Percentiles rank a stretch among this genome's conserved stretches.
phyloP scores from a whole-genome alignment of 768 basidiomycete species.

The Podaxis sp. region DNA sequence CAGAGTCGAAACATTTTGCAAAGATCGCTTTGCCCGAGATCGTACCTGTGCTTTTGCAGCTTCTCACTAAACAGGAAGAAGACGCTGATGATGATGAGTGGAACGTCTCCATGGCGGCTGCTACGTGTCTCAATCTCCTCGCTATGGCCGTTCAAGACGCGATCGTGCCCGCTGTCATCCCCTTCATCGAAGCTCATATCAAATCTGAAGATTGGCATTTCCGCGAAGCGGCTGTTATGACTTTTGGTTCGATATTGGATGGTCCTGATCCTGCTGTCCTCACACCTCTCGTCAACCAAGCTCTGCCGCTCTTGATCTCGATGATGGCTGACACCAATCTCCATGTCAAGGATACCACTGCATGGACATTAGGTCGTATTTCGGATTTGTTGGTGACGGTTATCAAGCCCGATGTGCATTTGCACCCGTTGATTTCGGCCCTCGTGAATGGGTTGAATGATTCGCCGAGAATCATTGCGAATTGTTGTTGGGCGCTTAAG shows the following conservation, averaged over 20 bases:
- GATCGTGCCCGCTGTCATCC: constrained; percentile 91
- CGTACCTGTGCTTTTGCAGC: constrained; percentile 83
- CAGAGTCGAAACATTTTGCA: constrained; percentile 88
- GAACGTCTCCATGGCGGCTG: constrained; percentile 97
- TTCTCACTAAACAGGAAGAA: constrained; percentile 92
- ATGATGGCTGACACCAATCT: constrained; percentile 89
- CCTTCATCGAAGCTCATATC: constrained; percentile 98
- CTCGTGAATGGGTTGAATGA: constrained; percentile 81
- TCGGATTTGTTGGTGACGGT: constrained; percentile 84
- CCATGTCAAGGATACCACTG: constrained; percentile 94
- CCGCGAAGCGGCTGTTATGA: constrained; percentile 97
- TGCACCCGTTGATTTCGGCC: constrained; percentile 80
- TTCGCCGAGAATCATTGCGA: constrained; percentile 82
- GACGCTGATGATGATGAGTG: constrained; percentile 98
- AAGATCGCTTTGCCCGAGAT: constrained; percentile 95
- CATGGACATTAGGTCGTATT: constrained; percentile 96
- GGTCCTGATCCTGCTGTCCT: constrained; percentile 90
- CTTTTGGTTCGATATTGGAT: constrained; percentile 96
- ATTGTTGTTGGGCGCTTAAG: constrained; percentile 97
- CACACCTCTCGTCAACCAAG: constrained; percentile 89
- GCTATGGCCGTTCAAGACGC: constrained; percentile 89
- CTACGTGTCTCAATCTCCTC: constrained; percentile 85
- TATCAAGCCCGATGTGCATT: constrained; percentile 88
- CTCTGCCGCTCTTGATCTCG: constrained; percentile 88
- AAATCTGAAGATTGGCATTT: constrained; percentile 89